Evolutionary conservation across 192 early-diverging fungal species (phyloP).

Genomic region (Gaertneriomyces semiglobifer): DNA sequence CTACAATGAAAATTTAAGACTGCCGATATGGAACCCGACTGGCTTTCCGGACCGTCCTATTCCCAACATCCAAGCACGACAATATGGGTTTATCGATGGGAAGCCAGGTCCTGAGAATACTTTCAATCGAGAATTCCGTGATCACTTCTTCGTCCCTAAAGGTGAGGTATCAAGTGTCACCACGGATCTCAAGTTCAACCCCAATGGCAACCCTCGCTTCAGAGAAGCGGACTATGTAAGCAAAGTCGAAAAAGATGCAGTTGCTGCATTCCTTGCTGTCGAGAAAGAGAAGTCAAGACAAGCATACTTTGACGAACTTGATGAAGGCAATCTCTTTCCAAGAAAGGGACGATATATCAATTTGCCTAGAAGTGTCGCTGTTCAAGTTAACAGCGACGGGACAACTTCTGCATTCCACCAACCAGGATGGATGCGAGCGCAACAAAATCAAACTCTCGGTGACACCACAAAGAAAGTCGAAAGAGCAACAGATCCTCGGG

Average conservation of each 20-base stretch:
- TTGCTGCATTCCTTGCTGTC: neutral
- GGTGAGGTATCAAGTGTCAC: neutral
- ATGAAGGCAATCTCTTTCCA: neutral
- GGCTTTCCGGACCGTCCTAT: neutral
- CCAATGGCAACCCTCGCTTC: neutral
- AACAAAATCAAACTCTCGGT: slow-evolving; percentile 2
- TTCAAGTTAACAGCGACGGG: neutral
- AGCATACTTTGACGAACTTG: slow-evolving; percentile 13
- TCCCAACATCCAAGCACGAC: neutral
- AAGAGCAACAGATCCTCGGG: neutral
- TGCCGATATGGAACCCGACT: neutral
- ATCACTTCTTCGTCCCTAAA: neutral
- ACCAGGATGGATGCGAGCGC: neutral
- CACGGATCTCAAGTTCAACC: neutral
- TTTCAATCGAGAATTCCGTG: neutral
- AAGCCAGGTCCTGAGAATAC: neutral
- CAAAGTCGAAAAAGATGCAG: slow-evolving; percentile 13
- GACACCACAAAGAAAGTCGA: neutral
- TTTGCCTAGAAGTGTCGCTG: neutral
- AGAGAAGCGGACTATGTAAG: neutral
- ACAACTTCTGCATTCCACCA: neutral
- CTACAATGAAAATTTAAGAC: neutral
- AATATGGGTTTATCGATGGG: neutral
- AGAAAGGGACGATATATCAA: too few species aligned
- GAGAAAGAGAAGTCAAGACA: slow-evolving; percentile 17